Evolutionary conservation across 2,329 filamentous ascomycete genomes (phyloP).

Genomic region (Colletotrichum karsti): DNA sequence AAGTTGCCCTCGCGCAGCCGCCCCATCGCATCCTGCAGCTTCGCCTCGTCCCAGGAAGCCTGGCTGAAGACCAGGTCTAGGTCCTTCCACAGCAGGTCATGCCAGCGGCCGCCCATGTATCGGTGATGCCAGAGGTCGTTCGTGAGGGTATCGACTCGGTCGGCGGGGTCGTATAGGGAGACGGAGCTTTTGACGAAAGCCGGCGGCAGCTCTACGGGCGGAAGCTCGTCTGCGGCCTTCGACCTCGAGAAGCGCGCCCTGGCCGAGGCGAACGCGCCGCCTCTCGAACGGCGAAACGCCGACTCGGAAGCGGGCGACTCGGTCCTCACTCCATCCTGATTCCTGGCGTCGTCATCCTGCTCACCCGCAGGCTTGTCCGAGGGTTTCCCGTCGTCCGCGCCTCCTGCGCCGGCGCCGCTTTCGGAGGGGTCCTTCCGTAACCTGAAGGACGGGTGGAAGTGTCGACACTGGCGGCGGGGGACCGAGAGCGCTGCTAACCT

Average conservation of each 20-base stretch:
- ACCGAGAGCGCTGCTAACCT: constrained; percentile 15
- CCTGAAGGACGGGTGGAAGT: constrained; percentile 28
- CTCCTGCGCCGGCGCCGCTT: too few species aligned
- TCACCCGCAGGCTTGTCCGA: constrained; percentile 27
- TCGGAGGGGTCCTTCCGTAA: constrained; percentile 25
- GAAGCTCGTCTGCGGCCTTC: constrained; percentile 49
- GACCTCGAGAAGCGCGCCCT: constrained; percentile 42
- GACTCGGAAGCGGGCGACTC: constrained; percentile 10
- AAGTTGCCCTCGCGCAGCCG: constrained; percentile 17
- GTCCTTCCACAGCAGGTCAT: constrained; percentile 29
- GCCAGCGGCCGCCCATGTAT: constrained; percentile 30
- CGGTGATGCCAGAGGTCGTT: constrained; percentile 29
- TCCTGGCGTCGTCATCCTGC: constrained; percentile 17
- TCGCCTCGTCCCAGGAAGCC: constrained; percentile 22
- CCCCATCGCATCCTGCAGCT: constrained; percentile 7
- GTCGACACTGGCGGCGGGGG: constrained; percentile 28
- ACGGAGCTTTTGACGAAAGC: constrained; percentile 66
- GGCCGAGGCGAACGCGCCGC: constrained; percentile 33
- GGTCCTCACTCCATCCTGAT: constrained; percentile 2
- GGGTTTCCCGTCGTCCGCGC: constrained; percentile 28
- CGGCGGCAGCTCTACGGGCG: constrained; percentile 62
- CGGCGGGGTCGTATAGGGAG: constrained; percentile 42
- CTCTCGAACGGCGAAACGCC: constrained; percentile 24
- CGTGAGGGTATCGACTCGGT: constrained; percentile 30
- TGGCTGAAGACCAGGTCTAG: constrained; percentile 25